Conservation (phyloP, 441 rosid species). For the Gossypium davidsonii region DNA sequence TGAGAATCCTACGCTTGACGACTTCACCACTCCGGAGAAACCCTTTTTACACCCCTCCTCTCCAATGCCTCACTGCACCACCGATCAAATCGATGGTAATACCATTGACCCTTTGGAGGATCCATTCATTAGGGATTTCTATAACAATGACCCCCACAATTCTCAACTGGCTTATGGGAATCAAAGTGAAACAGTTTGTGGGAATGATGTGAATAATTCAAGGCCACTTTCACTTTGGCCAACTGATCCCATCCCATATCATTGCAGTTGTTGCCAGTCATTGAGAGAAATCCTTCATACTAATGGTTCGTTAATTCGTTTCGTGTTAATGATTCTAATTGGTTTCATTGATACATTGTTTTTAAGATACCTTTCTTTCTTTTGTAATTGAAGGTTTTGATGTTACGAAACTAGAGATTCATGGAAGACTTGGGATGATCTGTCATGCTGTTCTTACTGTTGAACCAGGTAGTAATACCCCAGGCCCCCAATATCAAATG, state of each 20-base stretch:
- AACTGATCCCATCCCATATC: conserved; percentile 13
- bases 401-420: conserved; percentile 47
- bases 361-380: no score
- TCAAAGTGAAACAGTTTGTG: neutral
- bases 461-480: neutral
- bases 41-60: neutral
- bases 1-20: conserved; percentile 18
- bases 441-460: conserved; percentile 53
- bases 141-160: neutral
- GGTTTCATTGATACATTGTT: neutral
- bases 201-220: conserved; percentile 5
- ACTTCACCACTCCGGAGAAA: conserved; percentile 5
- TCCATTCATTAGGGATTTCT: conserved; percentile 17
- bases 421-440: conserved; percentile 55
- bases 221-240: conserved; percentile 30
- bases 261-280: conserved; percentile 53
- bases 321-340: neutral
- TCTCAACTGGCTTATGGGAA: conserved; percentile 12
- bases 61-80: neutral
- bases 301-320: conserved; percentile 32
- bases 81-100: neutral
- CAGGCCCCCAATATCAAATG: conserved; percentile 24
- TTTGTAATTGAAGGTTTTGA: conserved; percentile 23
- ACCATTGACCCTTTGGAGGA: conserved; percentile 14
- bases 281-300: conserved; percentile 53